Evolutionary conservation across 441 rosid genomes (phyloP).

Genomic region (Euphorbia celastroides): DNA sequence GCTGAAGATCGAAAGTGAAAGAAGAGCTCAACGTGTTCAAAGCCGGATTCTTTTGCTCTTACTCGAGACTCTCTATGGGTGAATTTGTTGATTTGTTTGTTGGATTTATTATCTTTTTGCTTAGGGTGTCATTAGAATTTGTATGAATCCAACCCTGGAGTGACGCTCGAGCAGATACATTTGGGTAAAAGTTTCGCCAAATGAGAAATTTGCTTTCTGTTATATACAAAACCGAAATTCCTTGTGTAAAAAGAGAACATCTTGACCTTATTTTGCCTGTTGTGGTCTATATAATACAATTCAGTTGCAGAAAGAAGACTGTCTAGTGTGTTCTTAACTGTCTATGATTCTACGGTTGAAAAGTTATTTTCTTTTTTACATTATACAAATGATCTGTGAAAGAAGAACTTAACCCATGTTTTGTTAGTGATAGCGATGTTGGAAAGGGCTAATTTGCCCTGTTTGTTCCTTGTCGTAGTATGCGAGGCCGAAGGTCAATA

Average conservation of each 20-base stretch:
- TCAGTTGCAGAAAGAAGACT: slow-evolving; percentile 12
- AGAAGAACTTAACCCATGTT: not conserved
- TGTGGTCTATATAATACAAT: slow-evolving; percentile 25
- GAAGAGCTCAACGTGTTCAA: slow-evolving; percentile 11
- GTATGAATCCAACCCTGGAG: slow-evolving; percentile 26
- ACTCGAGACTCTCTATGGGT: slow-evolving; percentile 30
- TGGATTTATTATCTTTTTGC: slow-evolving; percentile 12
- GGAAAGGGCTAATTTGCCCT: not conserved
- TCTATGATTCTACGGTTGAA: not conserved
- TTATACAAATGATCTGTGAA: not conserved
- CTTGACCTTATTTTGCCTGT: slow-evolving; percentile 12
- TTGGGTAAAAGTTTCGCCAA: slow-evolving; percentile 14
- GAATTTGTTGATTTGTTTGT: slow-evolving; percentile 49
- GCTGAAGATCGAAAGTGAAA: slow-evolving; percentile 30
- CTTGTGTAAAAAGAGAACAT: slow-evolving; percentile 30
- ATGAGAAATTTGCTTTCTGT: slow-evolving; percentile 21
- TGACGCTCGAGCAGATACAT: slow-evolving; percentile 27
- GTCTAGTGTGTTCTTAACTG: not conserved
- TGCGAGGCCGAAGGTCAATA: not conserved
- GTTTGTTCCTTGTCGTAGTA: not conserved
- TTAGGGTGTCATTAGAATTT: slow-evolving; percentile 42
- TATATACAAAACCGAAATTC: slow-evolving; percentile 25
- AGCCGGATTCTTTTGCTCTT: slow-evolving; percentile 31
- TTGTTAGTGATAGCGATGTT: not conserved
- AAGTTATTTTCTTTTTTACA: not conserved